Percentiles rank a stretch among this genome's conserved stretches.
Conservation (phyloP, 2,329 filamentous ascomycete genomes). For the Fusarium austroafricanum region DNA sequence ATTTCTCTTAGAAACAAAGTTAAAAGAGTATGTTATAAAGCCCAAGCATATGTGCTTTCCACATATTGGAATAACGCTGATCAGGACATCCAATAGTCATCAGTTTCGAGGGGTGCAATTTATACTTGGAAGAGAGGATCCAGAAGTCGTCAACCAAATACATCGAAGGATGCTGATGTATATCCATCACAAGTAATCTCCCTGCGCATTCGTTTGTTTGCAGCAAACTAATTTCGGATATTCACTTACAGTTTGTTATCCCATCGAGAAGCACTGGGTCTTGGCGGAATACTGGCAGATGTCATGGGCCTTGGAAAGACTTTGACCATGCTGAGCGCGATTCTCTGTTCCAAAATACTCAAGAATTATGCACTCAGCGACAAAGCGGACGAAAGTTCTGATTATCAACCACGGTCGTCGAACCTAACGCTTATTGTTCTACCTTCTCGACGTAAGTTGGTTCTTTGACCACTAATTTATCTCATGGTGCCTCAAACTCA, state of each 20-base stretch:
- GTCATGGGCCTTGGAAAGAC: constrained; percentile 6
- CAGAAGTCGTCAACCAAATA: rapidly evolving
- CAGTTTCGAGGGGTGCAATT: background rate
- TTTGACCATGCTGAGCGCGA: background rate
- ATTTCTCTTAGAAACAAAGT: rapidly evolving
- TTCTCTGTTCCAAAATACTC: background rate
- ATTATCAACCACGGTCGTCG: rapidly evolving
- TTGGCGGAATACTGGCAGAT: constrained; percentile 5
- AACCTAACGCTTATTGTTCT: background rate
- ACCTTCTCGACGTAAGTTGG: constrained; percentile 1
- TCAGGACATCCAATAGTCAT: rapidly evolving
- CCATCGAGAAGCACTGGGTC: rapidly evolving
- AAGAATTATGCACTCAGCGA: rapidly evolving
- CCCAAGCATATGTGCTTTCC: rapidly evolving
- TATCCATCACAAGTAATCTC: background rate
- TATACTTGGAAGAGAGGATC: background rate
- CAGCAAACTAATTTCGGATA: rapidly evolving
- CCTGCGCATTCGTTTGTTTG: rapidly evolving
- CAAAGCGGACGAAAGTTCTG: rapidly evolving
- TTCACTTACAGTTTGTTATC: background rate
- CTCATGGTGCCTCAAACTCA: no score
- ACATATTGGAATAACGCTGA: background rate
- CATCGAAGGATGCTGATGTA: background rate
- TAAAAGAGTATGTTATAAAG: background rate
- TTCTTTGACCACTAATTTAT: no score